A percentile compares a stretch with the other conserved stretches of the same genome.
These are phyloP conservation scores for Wickerhamiella kazuoi DNA, from an alignment of 805 yeast species.

Conservation along the genomic window DNA sequence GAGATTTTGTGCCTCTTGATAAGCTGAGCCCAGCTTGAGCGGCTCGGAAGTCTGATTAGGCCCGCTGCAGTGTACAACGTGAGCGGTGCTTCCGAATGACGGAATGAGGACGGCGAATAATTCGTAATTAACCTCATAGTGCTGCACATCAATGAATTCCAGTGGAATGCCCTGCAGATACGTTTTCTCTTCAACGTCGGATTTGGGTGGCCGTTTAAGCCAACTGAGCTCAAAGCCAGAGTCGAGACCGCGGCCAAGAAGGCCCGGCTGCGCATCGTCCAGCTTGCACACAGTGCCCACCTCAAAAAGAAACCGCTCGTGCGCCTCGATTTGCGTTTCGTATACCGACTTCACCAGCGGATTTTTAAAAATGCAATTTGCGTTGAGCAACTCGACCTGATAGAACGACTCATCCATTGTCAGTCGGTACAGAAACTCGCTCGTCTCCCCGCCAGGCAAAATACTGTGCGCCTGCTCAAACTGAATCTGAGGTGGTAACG, in stretches of 20 bases:
- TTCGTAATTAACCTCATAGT: slow-evolving; percentile 12
- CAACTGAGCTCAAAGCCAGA: slow-evolving; percentile 61
- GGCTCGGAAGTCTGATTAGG: slow-evolving; percentile 1
- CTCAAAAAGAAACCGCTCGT: slow-evolving; percentile 60
- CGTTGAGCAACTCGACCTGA: slow-evolving; percentile 35
- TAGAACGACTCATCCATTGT: slow-evolving; percentile 51
- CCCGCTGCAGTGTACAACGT: slow-evolving; percentile 1
- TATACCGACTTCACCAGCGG: slow-evolving; percentile 49
- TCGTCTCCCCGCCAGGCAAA: slow-evolving; percentile 48
- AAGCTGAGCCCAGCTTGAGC: slow-evolving; percentile 4
- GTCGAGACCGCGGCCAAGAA: slow-evolving; percentile 69
- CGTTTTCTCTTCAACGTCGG: slow-evolving; percentile 23
- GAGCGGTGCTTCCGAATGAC: slow-evolving; percentile 7
- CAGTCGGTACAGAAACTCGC: slow-evolving; percentile 37
- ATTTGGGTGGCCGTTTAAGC: slow-evolving; percentile 20
- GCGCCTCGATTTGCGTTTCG: slow-evolving; percentile 51
- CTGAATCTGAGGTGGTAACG: slow-evolving; percentile 11
- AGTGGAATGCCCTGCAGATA: slow-evolving; percentile 17
- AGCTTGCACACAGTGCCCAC: slow-evolving; percentile 60
- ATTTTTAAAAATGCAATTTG: slow-evolving; percentile 47
- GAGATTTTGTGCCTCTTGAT: slow-evolving; percentile 1
- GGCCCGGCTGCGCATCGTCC: slow-evolving; percentile 56
- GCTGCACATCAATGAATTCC: slow-evolving; percentile 19
- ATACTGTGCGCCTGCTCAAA: slow-evolving; percentile 41
- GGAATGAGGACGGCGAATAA: slow-evolving; percentile 7